These are phyloP conservation scores for Mallotus japonicus DNA, from an alignment of 441 rosid genomes.

Conservation along the genomic window DNA sequence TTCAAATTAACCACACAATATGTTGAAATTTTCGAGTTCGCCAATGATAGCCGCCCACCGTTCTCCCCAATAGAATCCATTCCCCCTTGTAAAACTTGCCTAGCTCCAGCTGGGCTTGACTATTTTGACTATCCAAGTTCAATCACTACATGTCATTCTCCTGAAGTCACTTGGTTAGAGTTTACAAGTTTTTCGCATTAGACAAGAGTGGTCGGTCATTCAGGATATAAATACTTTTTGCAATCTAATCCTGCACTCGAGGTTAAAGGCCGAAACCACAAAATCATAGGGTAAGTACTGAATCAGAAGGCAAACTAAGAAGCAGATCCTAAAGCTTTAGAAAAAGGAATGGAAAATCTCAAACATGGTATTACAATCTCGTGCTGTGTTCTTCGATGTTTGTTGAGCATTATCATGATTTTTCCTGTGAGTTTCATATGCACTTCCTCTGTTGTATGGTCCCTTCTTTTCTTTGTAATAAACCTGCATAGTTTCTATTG, in stretches of 20 bases:
- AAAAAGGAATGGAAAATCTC: neutral
- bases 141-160: neutral
- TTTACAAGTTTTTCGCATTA: neutral
- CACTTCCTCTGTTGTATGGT: neutral
- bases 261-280: neutral
- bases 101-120: conserved; percentile 20
- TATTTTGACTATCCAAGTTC: conserved; percentile 25
- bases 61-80: conserved; percentile 4
- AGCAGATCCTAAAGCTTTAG: neutral
- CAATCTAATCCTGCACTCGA: neutral
- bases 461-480: conserved; percentile 2
- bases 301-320: neutral
- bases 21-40: conserved; percentile 8
- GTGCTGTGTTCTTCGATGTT: conserved; percentile 14
- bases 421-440: conserved; percentile 12
- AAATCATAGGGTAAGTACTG: too few relatives aligned
- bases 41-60: conserved; percentile 18
- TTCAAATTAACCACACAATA: neutral
- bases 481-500: neutral
- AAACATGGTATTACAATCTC: neutral
- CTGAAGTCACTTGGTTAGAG: neutral
- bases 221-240: neutral
- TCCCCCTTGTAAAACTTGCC: conserved; percentile 9
- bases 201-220: neutral
- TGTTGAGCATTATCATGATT: conserved; percentile 23